phyloP scores from a whole-genome alignment of 2,329 filamentous ascomycete species.

The Fusarium palustre region DNA sequence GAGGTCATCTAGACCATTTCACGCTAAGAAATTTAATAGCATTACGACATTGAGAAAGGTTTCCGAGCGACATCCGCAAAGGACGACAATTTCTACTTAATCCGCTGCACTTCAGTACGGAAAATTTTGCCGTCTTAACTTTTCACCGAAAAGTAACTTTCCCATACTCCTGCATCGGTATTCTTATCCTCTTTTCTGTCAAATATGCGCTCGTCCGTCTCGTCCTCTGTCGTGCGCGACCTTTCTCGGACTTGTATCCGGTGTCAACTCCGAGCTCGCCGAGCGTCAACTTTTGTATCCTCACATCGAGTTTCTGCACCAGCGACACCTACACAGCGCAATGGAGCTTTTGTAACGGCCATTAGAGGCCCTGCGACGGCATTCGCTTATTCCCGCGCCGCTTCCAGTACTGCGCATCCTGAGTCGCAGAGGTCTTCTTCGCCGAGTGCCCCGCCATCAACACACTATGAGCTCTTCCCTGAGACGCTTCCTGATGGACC shows the following conservation, averaged over 20 bases:
- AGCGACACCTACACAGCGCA: conserved; percentile 11
- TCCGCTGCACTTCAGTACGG: background rate
- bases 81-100: background rate
- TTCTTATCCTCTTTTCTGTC: background rate
- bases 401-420: conserved; percentile 28
- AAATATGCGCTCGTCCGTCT: conserved; percentile 46
- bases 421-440: conserved; percentile 14
- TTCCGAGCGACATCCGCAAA: conserved; percentile 7
- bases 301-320: conserved; percentile 29
- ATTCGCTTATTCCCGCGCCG: conserved; percentile 21
- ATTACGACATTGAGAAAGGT: conserved; percentile 29
- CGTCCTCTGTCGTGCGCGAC: conserved; percentile 44
- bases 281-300: conserved; percentile 40
- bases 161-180: background rate
- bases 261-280: conserved; percentile 49
- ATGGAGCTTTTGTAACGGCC: conserved; percentile 8
- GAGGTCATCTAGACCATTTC: conserved; percentile 3
- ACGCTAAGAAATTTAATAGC: conserved; percentile 22
- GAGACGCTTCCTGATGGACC: conserved; percentile 79
- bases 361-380: conserved; percentile 3
- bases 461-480: conserved; percentile 92
- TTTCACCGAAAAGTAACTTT: background rate
- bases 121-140: background rate
- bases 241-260: conserved; percentile 51
- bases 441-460: conserved; percentile 51